Evolutionary conservation across 1,284 basidiomycete species (phyloP).

Genomic region (Cryptococcus sp.): DNA sequence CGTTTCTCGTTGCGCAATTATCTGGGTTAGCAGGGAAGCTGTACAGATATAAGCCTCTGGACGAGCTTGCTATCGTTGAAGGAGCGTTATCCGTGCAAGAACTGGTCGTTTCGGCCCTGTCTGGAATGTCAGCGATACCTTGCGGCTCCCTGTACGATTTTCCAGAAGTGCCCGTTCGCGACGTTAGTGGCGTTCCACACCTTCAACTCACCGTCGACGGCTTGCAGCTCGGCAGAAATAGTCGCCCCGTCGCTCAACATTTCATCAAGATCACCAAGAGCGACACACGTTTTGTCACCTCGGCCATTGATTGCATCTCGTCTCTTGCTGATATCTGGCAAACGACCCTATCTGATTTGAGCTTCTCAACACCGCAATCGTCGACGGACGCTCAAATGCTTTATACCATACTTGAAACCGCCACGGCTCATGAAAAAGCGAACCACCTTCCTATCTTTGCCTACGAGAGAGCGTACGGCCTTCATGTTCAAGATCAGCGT

Average conservation of each 20-base stretch:
- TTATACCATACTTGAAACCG: conserved; percentile 27
- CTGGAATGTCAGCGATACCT: not conserved
- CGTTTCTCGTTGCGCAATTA: conserved; percentile 2
- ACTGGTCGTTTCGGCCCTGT: not conserved
- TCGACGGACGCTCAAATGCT: conserved; percentile 14
- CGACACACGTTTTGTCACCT: conserved; percentile 18
- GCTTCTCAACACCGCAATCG: not conserved
- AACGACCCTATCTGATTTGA: not conserved
- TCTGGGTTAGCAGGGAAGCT: no score
- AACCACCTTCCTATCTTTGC: conserved; percentile 33
- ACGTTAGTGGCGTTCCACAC: not conserved
- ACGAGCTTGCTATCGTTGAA: conserved; percentile 5
- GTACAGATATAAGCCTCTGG: not conserved
- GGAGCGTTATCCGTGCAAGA: not conserved
- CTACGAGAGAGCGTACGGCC: conserved; percentile 38
- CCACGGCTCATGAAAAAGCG: conserved; percentile 9
- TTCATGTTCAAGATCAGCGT: conserved; percentile 42
- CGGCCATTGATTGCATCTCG: conserved; percentile 15
- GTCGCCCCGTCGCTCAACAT: conserved; percentile 7
- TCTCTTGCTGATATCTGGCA: conserved; percentile 24
- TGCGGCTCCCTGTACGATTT: conserved; percentile 7
- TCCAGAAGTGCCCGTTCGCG: not conserved
- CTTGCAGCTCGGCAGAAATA: conserved; percentile 5
- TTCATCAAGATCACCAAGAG: conserved; percentile 5
- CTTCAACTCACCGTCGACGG: not conserved